phyloP scores from a whole-genome alignment of 371 early-diverging fungal genomes.

The Encephalitozoon hellem region DNA sequence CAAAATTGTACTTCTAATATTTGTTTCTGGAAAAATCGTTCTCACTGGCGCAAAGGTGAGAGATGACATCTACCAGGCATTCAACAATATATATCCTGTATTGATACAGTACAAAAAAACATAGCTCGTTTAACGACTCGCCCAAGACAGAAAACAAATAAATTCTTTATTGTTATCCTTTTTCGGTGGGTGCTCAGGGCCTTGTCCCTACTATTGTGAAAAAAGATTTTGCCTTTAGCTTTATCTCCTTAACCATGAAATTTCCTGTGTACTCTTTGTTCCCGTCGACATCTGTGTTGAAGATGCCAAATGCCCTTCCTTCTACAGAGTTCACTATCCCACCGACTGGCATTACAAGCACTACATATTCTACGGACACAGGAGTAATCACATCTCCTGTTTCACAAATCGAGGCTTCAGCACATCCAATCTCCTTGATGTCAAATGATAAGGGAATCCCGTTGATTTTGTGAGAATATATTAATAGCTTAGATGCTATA shows the following conservation, averaged over 20 bases:
- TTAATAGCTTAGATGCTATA: neutral
- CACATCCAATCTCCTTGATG: neutral
- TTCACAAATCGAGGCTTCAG: constrained; percentile 1
- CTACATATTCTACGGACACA: neutral
- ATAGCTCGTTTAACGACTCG: constrained; percentile 21
- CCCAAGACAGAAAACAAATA: neutral
- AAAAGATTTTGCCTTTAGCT: neutral
- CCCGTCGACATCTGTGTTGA: constrained; percentile 11
- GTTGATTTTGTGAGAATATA: constrained; percentile 1
- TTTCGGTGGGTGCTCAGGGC: neutral
- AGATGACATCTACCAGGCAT: constrained; percentile 97
- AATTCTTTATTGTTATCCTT: neutral
- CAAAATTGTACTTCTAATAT: constrained; percentile 95
- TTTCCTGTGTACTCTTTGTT: constrained; percentile 25
- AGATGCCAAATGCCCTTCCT: constrained; percentile 1
- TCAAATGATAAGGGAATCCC: constrained; percentile 30
- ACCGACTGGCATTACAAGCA: neutral
- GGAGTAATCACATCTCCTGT: constrained; percentile 10
- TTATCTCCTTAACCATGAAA: neutral
- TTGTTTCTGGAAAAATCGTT: constrained; percentile 99
- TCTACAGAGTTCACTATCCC: neutral
- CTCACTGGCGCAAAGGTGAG: constrained; percentile 97
- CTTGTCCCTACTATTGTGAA: neutral
- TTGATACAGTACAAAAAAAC: constrained; percentile 61
- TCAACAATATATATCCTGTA: constrained; percentile 98